phyloP scores from a whole-genome alignment of 1,139 yeast species.

The Debaryomycetaceae sp. region DNA sequence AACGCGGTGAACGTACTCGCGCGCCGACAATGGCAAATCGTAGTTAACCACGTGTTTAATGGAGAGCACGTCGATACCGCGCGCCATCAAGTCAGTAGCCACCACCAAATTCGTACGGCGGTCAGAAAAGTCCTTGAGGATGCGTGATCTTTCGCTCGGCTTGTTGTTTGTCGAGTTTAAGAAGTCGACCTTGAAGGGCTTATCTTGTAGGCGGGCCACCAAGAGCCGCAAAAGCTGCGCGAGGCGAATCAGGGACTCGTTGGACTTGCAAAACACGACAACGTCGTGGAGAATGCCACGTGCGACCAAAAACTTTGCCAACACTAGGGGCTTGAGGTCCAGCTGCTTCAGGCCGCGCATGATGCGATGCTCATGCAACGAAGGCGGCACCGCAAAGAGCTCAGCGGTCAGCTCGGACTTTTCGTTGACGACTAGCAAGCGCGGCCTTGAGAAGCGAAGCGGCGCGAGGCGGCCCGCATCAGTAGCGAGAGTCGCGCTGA shows the following conservation, averaged over 20 bases:
- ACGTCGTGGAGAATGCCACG: constrained; percentile 25
- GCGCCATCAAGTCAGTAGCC: constrained; percentile 86
- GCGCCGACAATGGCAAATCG: constrained; percentile 78
- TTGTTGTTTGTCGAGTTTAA: constrained; percentile 39
- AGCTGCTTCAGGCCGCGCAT: constrained; percentile 45
- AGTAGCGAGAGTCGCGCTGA: constrained; percentile 89
- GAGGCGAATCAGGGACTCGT: constrained; percentile 74
- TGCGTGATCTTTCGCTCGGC: constrained; percentile 27
- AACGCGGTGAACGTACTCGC: constrained; percentile 90
- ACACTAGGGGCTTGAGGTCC: constrained; percentile 62
- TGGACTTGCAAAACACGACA: constrained; percentile 71
- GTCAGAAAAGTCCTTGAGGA: constrained; percentile 46
- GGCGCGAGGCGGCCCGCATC: constrained; percentile 80
- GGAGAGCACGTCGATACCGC: constrained; percentile 79
- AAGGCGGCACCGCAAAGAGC: constrained; percentile 43
- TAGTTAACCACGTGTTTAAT: constrained; percentile 77
- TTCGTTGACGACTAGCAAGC: constrained; percentile 61
- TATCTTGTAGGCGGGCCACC: constrained; percentile 14
- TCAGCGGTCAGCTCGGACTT: constrained; percentile 39
- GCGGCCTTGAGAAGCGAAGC: constrained; percentile 57
- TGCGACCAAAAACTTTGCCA: constrained; percentile 42
- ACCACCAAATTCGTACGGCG: constrained; percentile 48
- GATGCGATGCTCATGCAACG: constrained; percentile 41
- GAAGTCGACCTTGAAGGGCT: constrained; percentile 10
- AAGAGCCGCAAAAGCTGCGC: constrained; percentile 48